phyloP scores from a whole-genome alignment of 768 basidiomycete genomes.

The Pulveroboletus sp. region DNA sequence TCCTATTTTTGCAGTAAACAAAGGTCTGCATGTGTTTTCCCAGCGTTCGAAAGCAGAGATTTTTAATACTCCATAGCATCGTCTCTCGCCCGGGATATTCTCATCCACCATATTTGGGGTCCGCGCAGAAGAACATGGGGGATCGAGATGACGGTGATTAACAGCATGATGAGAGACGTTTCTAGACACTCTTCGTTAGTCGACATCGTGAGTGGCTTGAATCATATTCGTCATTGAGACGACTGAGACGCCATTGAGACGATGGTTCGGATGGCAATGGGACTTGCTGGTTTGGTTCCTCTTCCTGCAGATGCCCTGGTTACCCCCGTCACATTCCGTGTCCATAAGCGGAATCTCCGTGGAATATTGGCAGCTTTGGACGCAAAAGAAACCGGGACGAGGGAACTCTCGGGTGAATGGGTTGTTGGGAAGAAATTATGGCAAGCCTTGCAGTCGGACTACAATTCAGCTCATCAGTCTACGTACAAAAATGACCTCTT shows the following conservation, averaged over 20 bases:
- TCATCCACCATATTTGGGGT: constrained; percentile 79
- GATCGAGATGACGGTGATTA: constrained; percentile 86
- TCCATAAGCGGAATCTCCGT: constrained; percentile 63
- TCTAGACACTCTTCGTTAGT: constrained; percentile 77
- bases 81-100: constrained; percentile 56
- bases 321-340: constrained; percentile 89
- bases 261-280: constrained; percentile 60
- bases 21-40: constrained; percentile 42
- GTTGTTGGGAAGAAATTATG: constrained; percentile 91
- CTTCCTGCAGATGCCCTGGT: constrained; percentile 90
- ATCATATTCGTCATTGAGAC: not conserved
- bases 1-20: constrained; percentile 57
- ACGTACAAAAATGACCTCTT: constrained; percentile 15
- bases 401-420: constrained; percentile 94
- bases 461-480: constrained; percentile 46
- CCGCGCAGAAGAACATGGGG: constrained; percentile 91
- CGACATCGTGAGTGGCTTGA: constrained; percentile 59
- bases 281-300: constrained; percentile 76
- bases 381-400: constrained; percentile 62
- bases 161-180: constrained; percentile 80
- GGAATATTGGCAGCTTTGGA: constrained; percentile 81
- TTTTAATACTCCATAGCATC: constrained; percentile 19
- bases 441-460: constrained; percentile 80
- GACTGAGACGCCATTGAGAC: constrained; percentile 29
- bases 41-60: not conserved